Percentiles rank a stretch among this genome's conserved stretches.
Evolutionary conservation across 1,139 yeast species (phyloP).

Genomic region (Pichia sp.): DNA sequence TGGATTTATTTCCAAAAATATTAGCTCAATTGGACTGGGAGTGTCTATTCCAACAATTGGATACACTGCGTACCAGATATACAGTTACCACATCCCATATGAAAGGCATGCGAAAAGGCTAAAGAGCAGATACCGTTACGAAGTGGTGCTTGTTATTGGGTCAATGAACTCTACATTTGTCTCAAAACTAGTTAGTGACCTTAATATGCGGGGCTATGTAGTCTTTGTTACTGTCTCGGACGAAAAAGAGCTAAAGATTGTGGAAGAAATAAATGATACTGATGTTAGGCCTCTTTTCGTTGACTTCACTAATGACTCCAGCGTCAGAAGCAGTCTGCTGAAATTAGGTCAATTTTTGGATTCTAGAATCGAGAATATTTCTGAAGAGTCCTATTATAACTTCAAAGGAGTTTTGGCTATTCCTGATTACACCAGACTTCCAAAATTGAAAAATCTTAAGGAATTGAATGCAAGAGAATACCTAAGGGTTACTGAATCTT

Average conservation of each 20-base stretch:
- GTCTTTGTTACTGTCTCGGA: slow-evolving; percentile 71
- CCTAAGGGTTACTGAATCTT: slow-evolving; percentile 23
- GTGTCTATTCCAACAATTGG: slow-evolving; percentile 10
- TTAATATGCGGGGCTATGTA: slow-evolving; percentile 74
- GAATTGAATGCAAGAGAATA: slow-evolving; percentile 28
- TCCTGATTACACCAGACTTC: slow-evolving; percentile 32
- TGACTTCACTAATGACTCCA: slow-evolving; percentile 37
- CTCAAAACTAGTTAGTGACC: slow-evolving; percentile 63
- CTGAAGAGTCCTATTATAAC: slow-evolving; percentile 22
- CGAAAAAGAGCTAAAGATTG: slow-evolving; percentile 55
- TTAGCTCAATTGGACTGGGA: slow-evolving; percentile 13
- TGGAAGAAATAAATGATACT: slow-evolving; percentile 48
- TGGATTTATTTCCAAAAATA: slow-evolving; percentile 3
- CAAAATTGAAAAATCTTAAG: slow-evolving; percentile 27
- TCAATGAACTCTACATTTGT: slow-evolving; percentile 76
- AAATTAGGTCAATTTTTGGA: slow-evolving; percentile 41
- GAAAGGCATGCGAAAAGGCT: slow-evolving; percentile 48
- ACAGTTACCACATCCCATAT: slow-evolving; percentile 16
- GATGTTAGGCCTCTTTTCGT: slow-evolving; percentile 54
- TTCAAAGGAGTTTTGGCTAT: slow-evolving; percentile 30
- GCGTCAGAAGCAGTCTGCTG: slow-evolving; percentile 38
- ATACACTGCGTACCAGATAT: slow-evolving; percentile 11
- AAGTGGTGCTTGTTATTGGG: slow-evolving; percentile 70
- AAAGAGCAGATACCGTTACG: slow-evolving; percentile 35
- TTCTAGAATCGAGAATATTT: slow-evolving; percentile 20